Evolutionary conservation across 2,329 filamentous ascomycete species (phyloP), one percentile per base, ranked within the genome.

Genomic region (Didymella pomorum): DNA sequence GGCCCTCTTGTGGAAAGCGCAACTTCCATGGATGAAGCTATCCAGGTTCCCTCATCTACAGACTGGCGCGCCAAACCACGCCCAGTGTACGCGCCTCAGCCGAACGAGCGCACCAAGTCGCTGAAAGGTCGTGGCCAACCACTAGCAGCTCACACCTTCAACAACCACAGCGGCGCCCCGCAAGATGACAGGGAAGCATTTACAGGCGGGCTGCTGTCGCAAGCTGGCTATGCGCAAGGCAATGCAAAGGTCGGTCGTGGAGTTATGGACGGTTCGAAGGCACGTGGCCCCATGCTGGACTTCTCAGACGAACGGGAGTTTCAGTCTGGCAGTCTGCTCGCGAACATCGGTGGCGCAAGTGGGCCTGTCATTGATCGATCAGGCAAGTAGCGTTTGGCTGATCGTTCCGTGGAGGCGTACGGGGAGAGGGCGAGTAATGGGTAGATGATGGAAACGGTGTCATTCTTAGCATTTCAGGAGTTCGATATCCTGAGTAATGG

Each of bases 281-380:
- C 79, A 18, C 75, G 68, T 49, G 79, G 79, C 2, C 80, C 81
- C 0, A 75, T 83, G 76, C 59, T 83, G 9, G 76, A 82, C 61
- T 63, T 81, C 20, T 72, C 71, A 21, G 78, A 78, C 28, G 72
- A 76, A 48, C 75, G 75, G 37, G 67, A 74, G 61, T 84, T 83
- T 63, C 79, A 76, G 10, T 69, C 77, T 31, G 81, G 78, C 23
- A 85, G 82, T 64, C 74, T 85, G 52, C 76, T 84, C 14, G 79
- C 82, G 47, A 74, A 76, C 55, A 75, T 79, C 18, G 69, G 71
- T n/a, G 67, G 70, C 28, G 52, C 70, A 1, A 55, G 44, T n/a
- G 71, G 65, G 45, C 76, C 74, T 12, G 64, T 78, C 12, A 75
- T 80, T 52, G 79, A 79, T 64, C 67, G 78, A 20, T 71, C 69